Percentiles rank a stretch among this genome's conserved stretches.
These are phyloP conservation scores for Geranium brycei DNA, from an alignment of 345 rosid species.

Conservation along the genomic window DNA sequence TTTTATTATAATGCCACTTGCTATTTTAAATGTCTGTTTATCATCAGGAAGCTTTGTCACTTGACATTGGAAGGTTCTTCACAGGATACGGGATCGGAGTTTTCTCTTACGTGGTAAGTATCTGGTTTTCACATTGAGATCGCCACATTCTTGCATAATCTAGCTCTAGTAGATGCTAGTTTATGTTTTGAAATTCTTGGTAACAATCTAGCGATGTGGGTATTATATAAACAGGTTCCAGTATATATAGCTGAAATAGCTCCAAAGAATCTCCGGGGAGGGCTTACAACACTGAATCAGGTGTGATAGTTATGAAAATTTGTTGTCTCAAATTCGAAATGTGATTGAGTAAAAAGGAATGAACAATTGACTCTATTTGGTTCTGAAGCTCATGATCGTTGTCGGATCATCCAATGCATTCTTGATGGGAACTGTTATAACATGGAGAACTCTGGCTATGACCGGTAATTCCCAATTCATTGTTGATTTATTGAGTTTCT, in stretches of 20 bases:
- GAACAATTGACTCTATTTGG: not conserved
- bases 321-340: not conserved
- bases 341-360: too few species aligned
- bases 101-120: conserved; percentile 76
- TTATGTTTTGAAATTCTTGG: too few species aligned
- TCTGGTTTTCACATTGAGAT: not conserved
- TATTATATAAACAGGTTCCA: conserved; percentile 40
- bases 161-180: too few species aligned
- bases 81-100: conserved; percentile 88
- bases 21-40: not conserved
- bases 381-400: conserved; percentile 65
- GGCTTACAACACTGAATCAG: conserved; percentile 75
- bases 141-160: too few species aligned
- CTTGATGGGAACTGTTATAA: conserved; percentile 47
- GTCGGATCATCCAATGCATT: conserved; percentile 53
- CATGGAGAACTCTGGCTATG: conserved; percentile 76
- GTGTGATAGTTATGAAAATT: conserved; percentile 12
- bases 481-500: not conserved
- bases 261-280: conserved; percentile 82
- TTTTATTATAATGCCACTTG: not conserved
- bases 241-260: conserved; percentile 84
- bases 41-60: conserved; percentile 38
- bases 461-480: conserved; percentile 31
- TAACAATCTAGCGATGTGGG: not conserved
- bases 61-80: conserved; percentile 72